Evolutionary conservation across 768 basidiomycete genomes (phyloP).

Genomic region (Termitomyces sp.): DNA sequence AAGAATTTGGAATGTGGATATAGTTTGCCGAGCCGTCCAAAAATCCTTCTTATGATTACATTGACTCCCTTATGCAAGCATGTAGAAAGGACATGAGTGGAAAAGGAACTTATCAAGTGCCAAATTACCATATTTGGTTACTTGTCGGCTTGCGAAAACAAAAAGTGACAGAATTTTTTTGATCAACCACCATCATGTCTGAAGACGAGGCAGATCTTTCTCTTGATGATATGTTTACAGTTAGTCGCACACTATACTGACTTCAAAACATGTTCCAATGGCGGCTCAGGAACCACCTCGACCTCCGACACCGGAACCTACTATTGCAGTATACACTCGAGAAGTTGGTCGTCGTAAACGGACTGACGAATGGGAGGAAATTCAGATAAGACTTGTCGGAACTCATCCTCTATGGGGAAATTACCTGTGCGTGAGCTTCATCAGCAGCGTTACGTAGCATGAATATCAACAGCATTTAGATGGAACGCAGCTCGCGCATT

Average conservation of each 20-base stretch:
- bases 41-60: not conserved
- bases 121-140: not conserved
- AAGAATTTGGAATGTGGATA: not conserved
- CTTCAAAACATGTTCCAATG: conserved; percentile 3
- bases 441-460: not conserved
- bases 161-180: not conserved
- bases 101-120: not conserved
- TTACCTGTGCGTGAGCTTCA: conserved; percentile 46
- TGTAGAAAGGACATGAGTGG: not conserved
- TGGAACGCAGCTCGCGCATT: conserved; percentile 80
- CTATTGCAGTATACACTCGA: conserved; percentile 44
- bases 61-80: not conserved
- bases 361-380: conserved; percentile 29
- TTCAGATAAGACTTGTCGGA: conserved; percentile 70
- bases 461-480: conserved; percentile 26
- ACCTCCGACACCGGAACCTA: conserved; percentile 64
- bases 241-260: conserved; percentile 21
- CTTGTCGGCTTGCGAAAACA: not conserved
- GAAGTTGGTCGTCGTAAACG: conserved; percentile 16
- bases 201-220: conserved; percentile 12
- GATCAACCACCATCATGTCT: conserved; percentile 9
- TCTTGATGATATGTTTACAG: conserved; percentile 39
- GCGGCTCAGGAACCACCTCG: conserved; percentile 52
- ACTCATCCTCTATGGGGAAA: conserved; percentile 82
- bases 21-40: not conserved